Evolutionary conservation across 2,329 filamentous ascomycete genomes (phyloP).

Genomic region (Scolecobasidium constrictum): DNA sequence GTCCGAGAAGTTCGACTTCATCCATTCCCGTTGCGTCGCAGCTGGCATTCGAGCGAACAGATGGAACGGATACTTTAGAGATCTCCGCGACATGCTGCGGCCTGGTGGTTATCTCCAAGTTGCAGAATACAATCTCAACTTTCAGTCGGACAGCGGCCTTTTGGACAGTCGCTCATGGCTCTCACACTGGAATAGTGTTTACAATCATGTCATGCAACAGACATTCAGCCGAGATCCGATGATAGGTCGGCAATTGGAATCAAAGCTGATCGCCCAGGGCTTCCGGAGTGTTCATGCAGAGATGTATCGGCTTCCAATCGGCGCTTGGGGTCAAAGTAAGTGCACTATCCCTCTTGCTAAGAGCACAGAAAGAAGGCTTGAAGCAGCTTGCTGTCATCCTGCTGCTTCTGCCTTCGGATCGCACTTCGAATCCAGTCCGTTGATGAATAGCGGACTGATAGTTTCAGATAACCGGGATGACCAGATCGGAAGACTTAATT

Average conservation of each 20-base stretch:
- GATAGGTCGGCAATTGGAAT: conserved; percentile 20
- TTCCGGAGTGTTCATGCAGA: conserved; percentile 20
- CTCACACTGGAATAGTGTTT: conserved; percentile 24
- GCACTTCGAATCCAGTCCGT: no score
- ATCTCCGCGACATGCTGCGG: conserved; percentile 61
- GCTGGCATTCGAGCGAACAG: conserved; percentile 60
- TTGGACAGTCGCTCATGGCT: conserved; percentile 42
- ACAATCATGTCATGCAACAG: conserved; percentile 23
- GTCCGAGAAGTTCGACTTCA: conserved; percentile 63
- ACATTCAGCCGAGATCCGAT: conserved; percentile 22
- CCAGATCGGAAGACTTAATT: no score
- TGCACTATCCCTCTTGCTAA: conserved; percentile 1
- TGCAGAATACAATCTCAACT: conserved; percentile 76
- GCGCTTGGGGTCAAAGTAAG: conserved; percentile 25
- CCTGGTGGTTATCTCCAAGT: conserved; percentile 80
- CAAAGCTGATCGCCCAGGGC: conserved; percentile 20
- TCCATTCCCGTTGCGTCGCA: conserved; percentile 65
- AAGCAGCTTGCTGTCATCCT: background rate
- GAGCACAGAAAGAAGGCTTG: background rate
- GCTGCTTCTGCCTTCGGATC: background rate
- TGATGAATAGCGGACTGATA: no score
- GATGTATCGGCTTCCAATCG: conserved; percentile 24
- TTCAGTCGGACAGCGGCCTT: conserved; percentile 78
- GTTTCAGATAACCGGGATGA: no score
- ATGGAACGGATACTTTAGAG: conserved; percentile 66